phyloP scores from a whole-genome alignment of 345 rosid species.

The Ceriops tagal region DNA sequence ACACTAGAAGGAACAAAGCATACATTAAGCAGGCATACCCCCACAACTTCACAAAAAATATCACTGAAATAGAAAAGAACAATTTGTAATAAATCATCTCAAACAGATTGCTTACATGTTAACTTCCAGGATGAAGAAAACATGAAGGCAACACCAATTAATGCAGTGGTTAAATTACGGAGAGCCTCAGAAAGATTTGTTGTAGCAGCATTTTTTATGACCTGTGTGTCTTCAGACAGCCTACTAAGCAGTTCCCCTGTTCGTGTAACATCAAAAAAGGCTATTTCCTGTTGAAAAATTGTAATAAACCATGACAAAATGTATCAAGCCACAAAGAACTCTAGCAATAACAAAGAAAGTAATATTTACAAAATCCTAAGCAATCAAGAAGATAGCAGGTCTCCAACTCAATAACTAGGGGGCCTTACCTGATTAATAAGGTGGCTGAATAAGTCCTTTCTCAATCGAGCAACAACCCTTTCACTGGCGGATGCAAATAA shows the following conservation, averaged over 20 bases:
- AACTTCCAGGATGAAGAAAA: constrained; percentile 46
- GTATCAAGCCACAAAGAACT: too few species aligned
- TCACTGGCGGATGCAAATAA: constrained; percentile 46
- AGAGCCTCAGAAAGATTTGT: constrained; percentile 52
- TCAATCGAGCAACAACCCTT: constrained; percentile 51
- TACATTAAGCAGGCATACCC: constrained; percentile 3
- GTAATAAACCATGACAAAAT: background rate
- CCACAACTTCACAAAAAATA: background rate
- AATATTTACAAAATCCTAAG: background rate
- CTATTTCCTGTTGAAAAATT: constrained; percentile 39
- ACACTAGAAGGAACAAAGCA: constrained; percentile 42
- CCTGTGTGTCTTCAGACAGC: constrained; percentile 51
- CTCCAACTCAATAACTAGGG: background rate
- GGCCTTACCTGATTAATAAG: constrained; percentile 41
- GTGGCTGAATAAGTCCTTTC: constrained; percentile 44
- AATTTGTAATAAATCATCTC: background rate
- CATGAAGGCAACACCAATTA: constrained; percentile 44
- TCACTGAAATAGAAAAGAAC: background rate
- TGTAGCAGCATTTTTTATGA: constrained; percentile 54
- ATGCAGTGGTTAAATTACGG: constrained; percentile 37
- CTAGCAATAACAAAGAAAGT: too few species aligned
- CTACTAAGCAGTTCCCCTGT: constrained; percentile 54
- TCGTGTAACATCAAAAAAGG: constrained; percentile 48
- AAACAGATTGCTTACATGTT: constrained; percentile 31
- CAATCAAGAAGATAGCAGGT: background rate